Evolutionary conservation across 2,329 filamentous ascomycete genomes (phyloP), one percentile per base, ranked within the genome.

Genomic region (Beauveria caledonica): DNA sequence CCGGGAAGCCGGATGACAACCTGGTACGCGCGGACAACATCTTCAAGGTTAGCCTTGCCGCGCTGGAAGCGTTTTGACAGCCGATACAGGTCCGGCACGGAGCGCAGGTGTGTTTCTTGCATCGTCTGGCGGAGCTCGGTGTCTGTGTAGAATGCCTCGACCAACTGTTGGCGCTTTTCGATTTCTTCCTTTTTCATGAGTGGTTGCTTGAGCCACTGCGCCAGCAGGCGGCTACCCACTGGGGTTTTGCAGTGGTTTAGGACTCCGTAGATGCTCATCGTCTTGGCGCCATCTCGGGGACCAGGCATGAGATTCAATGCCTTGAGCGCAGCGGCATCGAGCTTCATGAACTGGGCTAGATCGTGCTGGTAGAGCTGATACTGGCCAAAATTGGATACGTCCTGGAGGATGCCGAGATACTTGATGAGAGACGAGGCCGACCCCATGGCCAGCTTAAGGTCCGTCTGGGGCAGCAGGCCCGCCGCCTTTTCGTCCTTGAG

Each of bases 171-270:
- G 17, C 94, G 85, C 71, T 88, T 89, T 73, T 96, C 88, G 57
- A 99, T 97, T 61, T 96, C 92, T 2, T 82, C 80, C 64, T 90
- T 85, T 75, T 84, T 90, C 94, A 99, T 99, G 44, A 99, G 77
- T 0, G 94, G 94, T 72, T 99, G 94, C 75, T 99, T 99, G 58
- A 99, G 79, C 94, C 94, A 99, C 71, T 99, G 95, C 1, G 93
- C 88, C 33, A 99, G 78, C 61, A 99, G 74, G 52, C 95, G 83
- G 68, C 92, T 96, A 15, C 94, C 94, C 1, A 96, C 86, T 0
- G 94, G 90, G 1, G 94, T 99, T 73, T 96, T 97, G 85, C 94
- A 99, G 73, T 97, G 92, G 68, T 99, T 97, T 46, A 99, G 79
- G 19, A 99, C 78, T 0, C 94, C 94, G 67, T 90, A 99, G 57